phyloP scores from a whole-genome alignment of 2,329 filamentous ascomycete species.

The Penicillium sp. region DNA sequence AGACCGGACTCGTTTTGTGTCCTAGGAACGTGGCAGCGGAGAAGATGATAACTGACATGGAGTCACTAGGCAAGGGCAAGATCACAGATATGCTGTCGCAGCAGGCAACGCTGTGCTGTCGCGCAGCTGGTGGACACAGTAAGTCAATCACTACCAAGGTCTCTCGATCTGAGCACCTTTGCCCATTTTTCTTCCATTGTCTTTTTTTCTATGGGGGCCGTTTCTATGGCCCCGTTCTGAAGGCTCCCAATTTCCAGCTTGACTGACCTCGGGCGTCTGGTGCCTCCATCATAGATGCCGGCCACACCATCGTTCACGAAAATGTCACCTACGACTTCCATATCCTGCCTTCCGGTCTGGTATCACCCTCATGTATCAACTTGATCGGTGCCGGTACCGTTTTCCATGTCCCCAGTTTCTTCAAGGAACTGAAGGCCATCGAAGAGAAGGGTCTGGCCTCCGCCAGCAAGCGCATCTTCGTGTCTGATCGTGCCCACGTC shows the following conservation, averaged over 20 bases:
- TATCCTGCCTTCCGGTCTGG: constrained; percentile 43
- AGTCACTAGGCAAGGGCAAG: constrained; percentile 40
- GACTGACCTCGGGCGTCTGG: constrained; percentile 8
- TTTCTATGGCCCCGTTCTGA: too few species aligned
- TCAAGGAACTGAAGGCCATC: constrained; percentile 42
- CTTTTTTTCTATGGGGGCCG: too few species aligned
- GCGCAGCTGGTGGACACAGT: constrained; percentile 45
- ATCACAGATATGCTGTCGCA: constrained; percentile 45
- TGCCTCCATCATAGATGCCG: constrained; percentile 30
- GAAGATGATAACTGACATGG: constrained; percentile 6
- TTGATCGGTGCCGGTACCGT: constrained; percentile 45
- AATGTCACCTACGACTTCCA: constrained; percentile 45
- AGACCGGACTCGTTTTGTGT: constrained; percentile 1
- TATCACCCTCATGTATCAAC: constrained; percentile 42
- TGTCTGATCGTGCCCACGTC: constrained; percentile 43
- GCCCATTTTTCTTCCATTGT: too few species aligned
- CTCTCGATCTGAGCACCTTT: too few species aligned
- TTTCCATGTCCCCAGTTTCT: constrained; percentile 44
- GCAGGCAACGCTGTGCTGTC: constrained; percentile 40
- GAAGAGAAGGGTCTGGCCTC: constrained; percentile 40
- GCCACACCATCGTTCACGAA: constrained; percentile 45
- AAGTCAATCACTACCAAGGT: constrained; percentile 16
- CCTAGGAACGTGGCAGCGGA: constrained; percentile 1
- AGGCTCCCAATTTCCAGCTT: not conserved
- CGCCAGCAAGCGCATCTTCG: constrained; percentile 39